Percentiles rank a stretch among this genome's conserved stretches.
Conservation (phyloP, 345 rosid genomes). For the Euphorbia pulcherrima region DNA sequence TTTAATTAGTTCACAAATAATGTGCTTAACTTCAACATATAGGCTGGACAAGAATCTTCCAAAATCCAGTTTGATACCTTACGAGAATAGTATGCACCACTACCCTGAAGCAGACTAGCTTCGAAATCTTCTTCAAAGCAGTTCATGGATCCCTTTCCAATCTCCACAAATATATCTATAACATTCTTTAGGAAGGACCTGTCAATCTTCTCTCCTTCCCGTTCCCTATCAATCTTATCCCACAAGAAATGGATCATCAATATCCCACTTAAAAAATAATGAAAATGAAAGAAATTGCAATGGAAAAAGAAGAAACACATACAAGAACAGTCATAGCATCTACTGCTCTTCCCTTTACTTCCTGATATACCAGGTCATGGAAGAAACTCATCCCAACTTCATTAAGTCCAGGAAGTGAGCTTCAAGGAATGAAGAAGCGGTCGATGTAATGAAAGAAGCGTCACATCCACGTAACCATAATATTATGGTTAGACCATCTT, state of each 20-base stretch:
- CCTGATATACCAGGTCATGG: constrained; percentile 62
- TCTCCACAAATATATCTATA: constrained; percentile 70
- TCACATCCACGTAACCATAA: constrained; percentile 82
- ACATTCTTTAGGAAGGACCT: constrained; percentile 72
- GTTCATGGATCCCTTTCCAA: constrained; percentile 74
- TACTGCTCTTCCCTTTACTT: constrained; percentile 49
- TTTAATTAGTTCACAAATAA: too few relatives aligned
- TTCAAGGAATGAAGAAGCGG: constrained; percentile 74
- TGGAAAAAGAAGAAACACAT: constrained; percentile 31
- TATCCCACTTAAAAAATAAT: background rate
- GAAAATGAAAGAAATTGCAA: background rate
- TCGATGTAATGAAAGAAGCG: constrained; percentile 84
- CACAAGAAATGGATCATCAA: background rate
- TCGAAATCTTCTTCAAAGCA: constrained; percentile 77
- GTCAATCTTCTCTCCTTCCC: constrained; percentile 88
- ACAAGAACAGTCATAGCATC: constrained; percentile 70
- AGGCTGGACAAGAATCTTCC: constrained; percentile 74
- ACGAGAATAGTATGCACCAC: constrained; percentile 72
- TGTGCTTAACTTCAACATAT: constrained; percentile 64
- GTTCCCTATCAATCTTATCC: constrained; percentile 72
- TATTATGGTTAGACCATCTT: constrained; percentile 85
- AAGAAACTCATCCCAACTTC: constrained; percentile 85
- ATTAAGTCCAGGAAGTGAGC: constrained; percentile 64
- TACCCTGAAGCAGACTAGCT: constrained; percentile 56
- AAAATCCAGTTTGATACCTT: constrained; percentile 84